Evolutionary conservation across 2,329 filamentous ascomycete species (phyloP), one percentile per base, ranked within the genome.

Genomic region (Ilyonectria destructans): DNA sequence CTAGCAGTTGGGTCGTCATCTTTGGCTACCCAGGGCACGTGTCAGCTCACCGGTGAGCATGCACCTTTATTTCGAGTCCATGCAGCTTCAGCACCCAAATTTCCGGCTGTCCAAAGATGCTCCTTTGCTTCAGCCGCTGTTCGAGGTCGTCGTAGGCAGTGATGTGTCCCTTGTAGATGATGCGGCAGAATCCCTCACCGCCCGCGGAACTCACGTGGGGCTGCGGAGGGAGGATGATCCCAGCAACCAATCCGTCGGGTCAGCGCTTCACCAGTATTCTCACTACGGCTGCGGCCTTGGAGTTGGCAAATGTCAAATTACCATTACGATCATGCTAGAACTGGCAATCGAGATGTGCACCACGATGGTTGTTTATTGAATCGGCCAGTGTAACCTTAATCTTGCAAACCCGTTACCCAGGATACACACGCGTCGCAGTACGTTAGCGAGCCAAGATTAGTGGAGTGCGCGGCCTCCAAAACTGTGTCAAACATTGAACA

Each of bases 1-100:
- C 91, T 77, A 98, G 88, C 78, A 97, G 91, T 88, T 97, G 94
- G 77, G 94, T 92, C 81, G 95, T 97, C 95, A 97, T 97, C 77
- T 84, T 91, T 80, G 71, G 71, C 74, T 67, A 66, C 59, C 62
- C 66, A 55, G 71, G 64, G 63, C 46, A 65, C 56, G 54, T 68
- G 67, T 63, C 64, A 58, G 74, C 76, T 76, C 75, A 73, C 68
- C 40, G 62, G 51, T 67, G 75, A 75, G 69, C 73, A 73, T 75
- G 52, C 31, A 62, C 54, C 40, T 69, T 70, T 65, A 61, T 57
- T 56, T 58, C 63, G 65, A 58, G 67, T 73, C 74, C 77, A 78
- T 80, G 46, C 73, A 80, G 71, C 69, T 72, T 31, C 19, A 49
- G 55, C 51, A 56, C 29, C n/a, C 12, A 43, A 55, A 68, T 68